These are phyloP conservation scores for Ophiostoma angusticollis DNA, from an alignment of 2,329 filamentous ascomycete species.

Conservation along the genomic window DNA sequence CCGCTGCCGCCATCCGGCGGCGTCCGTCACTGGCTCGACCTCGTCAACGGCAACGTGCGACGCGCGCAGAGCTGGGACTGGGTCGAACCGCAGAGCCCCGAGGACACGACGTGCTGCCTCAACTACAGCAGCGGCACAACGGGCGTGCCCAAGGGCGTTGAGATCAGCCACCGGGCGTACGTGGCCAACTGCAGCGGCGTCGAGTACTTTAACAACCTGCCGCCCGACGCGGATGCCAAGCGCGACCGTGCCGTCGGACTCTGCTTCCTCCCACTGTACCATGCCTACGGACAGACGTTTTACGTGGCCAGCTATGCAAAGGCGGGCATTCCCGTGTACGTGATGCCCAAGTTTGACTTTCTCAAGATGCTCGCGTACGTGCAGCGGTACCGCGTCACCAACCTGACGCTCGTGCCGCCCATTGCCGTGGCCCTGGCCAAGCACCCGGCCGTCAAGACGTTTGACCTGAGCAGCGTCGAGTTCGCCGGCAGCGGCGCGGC, in stretches of 20 bases:
- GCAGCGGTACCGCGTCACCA: slow-evolving; percentile 55
- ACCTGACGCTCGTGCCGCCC: slow-evolving; percentile 57
- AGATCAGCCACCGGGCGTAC: slow-evolving; percentile 67
- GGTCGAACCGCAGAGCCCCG: slow-evolving; percentile 40
- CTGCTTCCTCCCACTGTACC: slow-evolving; percentile 66
- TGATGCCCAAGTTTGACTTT: slow-evolving; percentile 72
- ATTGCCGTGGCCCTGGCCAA: slow-evolving; percentile 64
- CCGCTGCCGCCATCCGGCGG: slow-evolving; percentile 11
- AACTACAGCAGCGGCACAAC: slow-evolving; percentile 76
- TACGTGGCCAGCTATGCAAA: slow-evolving; percentile 49
- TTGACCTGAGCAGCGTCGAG: slow-evolving; percentile 55
- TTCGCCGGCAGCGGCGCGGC: slow-evolving; percentile 53
- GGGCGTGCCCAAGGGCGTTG: slow-evolving; percentile 71
- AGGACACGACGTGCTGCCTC: slow-evolving; percentile 47
- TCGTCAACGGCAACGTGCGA: slow-evolving; percentile 35
- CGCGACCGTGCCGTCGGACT: slow-evolving; percentile 31
- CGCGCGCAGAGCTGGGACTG: slow-evolving; percentile 49
- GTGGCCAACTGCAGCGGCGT: slow-evolving; percentile 56
- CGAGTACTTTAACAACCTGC: slow-evolving; percentile 30
- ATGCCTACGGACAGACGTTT: slow-evolving; percentile 59
- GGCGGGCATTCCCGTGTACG: slow-evolving; percentile 53
- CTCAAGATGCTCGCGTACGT: slow-evolving; percentile 55
- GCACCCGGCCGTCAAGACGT: slow-evolving; percentile 49
- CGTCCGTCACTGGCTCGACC: slow-evolving; percentile 47
- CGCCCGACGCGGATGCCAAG: slow-evolving; percentile 33